Base-by-base conservation (phyloP, 2,329 filamentous ascomycete genomes). In the Fusarium lyarnte region DNA sequence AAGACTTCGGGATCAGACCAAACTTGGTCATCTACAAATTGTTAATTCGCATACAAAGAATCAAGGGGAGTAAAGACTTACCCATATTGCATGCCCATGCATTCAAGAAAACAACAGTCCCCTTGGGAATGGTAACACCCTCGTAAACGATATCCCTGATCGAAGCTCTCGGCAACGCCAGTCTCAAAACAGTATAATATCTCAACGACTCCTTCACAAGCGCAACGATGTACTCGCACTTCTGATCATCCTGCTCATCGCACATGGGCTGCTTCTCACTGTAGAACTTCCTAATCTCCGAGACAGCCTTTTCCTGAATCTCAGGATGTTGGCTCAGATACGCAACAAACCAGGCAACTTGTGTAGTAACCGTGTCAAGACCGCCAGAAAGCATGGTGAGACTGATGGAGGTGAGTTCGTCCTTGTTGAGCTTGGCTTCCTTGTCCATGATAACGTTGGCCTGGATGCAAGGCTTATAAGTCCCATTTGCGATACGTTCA, bases 41-140 rank as follows among this genome's bases (percentile, higher is more conserved):
- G 25, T 72, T 39, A 73, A 45, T 5, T 17, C 3, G 2, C 7
- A 11, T 19, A 1, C 19, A n/a, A 16, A 11, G 21, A 33, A 33
- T 14, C 31, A 21, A 36, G 21, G 29, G 3, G 8, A 29, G 19
- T 11, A 10, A 25, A 23, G 4, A 78, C 84, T 76, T 81, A 89
- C 88, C 89, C 88, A 90, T 91, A 69, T 92, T 92, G 74, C 90
- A 92, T 6, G 89, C 89, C 90, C 89, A 92, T 0, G 89, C 88
- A 64, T 92, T 92, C 31, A 92, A 80, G 78, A 91, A 92, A 39
- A 91, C 85, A 1, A 91, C 87, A 3, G 89, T 91, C 1, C 89
- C 89, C 47, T 87, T 87, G 2, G 90, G 90, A 43, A 92, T 90
- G 10, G 85, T 77, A 36, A 85, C 84, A 23, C 86, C 88, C 14